Conservation (phyloP, 371 early-diverging fungal genomes). For the Mucor saturninus region DNA sequence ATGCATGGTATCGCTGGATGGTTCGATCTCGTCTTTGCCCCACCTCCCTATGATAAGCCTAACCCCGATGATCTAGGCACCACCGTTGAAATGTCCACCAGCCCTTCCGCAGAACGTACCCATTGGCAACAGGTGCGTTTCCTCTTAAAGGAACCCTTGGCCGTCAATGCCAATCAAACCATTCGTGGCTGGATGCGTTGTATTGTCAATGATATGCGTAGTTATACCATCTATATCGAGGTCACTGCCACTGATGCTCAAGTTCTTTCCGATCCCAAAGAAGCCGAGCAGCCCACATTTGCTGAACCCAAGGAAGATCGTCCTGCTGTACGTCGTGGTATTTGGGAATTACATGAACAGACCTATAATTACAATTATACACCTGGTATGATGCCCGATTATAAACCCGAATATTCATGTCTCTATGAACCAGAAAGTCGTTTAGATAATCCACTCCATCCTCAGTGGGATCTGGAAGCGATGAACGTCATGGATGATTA, state of each 20-base stretch:
- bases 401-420: constrained; percentile 74
- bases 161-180: constrained; percentile 89
- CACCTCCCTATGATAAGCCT: constrained; percentile 43
- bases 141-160: constrained; percentile 92
- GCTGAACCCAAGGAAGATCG: constrained; percentile 23
- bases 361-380: constrained; percentile 84
- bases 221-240: constrained; percentile 82
- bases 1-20: constrained; percentile 97
- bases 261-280: constrained; percentile 29
- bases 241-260: constrained; percentile 54
- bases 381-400: constrained; percentile 57
- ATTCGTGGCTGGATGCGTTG: constrained; percentile 87
- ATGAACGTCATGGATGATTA: constrained; percentile 36
- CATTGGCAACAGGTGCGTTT: constrained; percentile 99
- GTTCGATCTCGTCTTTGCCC: constrained; percentile 89
- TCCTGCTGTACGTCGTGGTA: constrained; percentile 64
- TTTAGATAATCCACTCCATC: constrained; percentile 24
- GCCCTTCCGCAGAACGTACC: constrained; percentile 85
- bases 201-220: constrained; percentile 88
- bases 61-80: constrained; percentile 29
- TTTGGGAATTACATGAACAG: constrained; percentile 95
- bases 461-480: constrained; percentile 18
- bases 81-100: constrained; percentile 76
- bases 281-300: constrained; percentile 12
- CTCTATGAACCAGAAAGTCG: constrained; percentile 68